phyloP scores from a whole-genome alignment of 257 asterid genomes.

The Penstemon eatonii region DNA sequence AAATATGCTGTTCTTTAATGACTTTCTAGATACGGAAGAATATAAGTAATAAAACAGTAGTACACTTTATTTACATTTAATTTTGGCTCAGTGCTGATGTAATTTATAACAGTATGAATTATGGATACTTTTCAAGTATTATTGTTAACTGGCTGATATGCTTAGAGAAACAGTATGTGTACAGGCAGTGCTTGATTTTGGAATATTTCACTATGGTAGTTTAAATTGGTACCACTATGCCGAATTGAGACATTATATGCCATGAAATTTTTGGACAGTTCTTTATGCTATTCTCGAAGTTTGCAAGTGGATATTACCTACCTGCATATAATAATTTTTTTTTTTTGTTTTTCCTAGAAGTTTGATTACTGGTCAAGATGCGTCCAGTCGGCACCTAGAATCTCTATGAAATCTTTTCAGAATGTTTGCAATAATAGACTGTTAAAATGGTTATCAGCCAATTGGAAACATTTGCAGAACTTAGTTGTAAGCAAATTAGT shows the following conservation, averaged over 20 bases:
- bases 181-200: constrained; percentile 4
- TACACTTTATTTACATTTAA: constrained; percentile 12
- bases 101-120: not conserved
- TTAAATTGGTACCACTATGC: constrained; percentile 16
- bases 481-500: not conserved
- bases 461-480: constrained; percentile 1
- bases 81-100: constrained; percentile 11
- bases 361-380: constrained; percentile 2
- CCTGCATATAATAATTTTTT: not conserved
- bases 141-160: not conserved
- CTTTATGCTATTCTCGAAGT: not conserved
- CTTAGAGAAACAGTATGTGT: constrained; percentile 6
- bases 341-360: not conserved
- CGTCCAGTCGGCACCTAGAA: not conserved
- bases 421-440: not conserved
- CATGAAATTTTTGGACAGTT: not conserved
- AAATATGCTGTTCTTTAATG: not conserved
- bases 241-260: not conserved
- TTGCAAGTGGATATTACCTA: not conserved
- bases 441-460: constrained; percentile 11
- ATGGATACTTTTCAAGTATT: not conserved
- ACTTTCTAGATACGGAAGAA: constrained; percentile 7
- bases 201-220: not conserved
- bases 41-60: not conserved
- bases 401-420: not conserved